A percentile compares a stretch with the other conserved stretches of the same genome.
phyloP scores from a whole-genome alignment of 208 protist genomes.

The Leishmania mexicana region DNA sequence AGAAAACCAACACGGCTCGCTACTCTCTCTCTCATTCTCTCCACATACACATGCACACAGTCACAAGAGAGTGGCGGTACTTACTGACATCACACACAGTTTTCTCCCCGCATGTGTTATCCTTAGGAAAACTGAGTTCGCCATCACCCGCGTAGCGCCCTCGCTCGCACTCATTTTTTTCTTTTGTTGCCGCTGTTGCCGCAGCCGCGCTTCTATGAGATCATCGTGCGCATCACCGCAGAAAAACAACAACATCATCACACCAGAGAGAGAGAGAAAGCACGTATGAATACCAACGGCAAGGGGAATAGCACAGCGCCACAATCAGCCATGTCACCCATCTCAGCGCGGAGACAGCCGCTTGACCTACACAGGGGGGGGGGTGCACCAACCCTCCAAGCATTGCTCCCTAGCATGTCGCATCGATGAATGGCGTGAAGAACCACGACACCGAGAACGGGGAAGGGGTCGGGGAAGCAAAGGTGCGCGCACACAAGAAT shows the following conservation, averaged over 20 bases:
- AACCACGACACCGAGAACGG: neutral
- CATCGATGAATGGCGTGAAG: neutral
- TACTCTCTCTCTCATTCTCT: neutral
- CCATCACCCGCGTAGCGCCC: neutral
- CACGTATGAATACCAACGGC: neutral
- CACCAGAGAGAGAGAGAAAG: neutral
- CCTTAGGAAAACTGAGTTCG: neutral
- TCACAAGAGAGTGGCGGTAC: neutral
- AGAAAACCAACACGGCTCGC: neutral
- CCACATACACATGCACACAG: slow-evolving; percentile 1
- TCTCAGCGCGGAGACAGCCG: neutral
- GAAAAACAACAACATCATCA: no score
- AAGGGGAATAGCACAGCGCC: neutral
- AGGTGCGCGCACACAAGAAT: neutral
- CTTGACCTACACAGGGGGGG: neutral
- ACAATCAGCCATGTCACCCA: neutral
- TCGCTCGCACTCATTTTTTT: neutral
- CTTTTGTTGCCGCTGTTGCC: neutral
- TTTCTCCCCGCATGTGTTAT: neutral
- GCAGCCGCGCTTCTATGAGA: neutral
- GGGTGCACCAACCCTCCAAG: neutral
- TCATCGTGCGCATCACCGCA: neutral
- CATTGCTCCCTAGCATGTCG: neutral
- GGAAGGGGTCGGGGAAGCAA: neutral
- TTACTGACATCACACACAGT: neutral